Evolutionary conservation across 176 grass and related monocot genomes (phyloP).

Genomic region (Avena insularis): DNA sequence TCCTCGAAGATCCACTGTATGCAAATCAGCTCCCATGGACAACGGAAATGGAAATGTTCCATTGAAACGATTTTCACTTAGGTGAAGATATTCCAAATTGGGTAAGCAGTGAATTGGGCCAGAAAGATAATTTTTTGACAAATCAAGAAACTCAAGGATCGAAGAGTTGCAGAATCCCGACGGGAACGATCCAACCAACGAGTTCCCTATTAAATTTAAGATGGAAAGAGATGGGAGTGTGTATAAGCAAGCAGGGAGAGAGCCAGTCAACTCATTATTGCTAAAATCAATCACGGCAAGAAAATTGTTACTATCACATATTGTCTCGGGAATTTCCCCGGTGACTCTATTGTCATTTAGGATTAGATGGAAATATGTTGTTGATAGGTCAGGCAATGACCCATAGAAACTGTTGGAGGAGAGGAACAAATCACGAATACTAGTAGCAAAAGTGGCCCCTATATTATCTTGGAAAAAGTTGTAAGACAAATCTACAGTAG

Average conservation of each 20-base stretch:
- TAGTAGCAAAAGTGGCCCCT: too few species aligned
- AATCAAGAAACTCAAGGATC: slow-evolving; percentile 30
- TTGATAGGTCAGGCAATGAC: too few species aligned
- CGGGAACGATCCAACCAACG: slow-evolving; percentile 30
- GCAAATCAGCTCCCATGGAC: background rate
- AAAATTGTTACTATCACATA: background rate
- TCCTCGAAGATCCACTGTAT: slow-evolving; percentile 24
- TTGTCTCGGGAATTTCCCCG: slow-evolving; percentile 15
- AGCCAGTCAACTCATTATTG: background rate
- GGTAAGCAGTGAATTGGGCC: background rate
- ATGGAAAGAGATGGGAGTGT: background rate
- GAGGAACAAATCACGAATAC: too few species aligned
- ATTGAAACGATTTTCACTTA: slow-evolving; percentile 30
- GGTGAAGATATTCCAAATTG: slow-evolving; percentile 18
- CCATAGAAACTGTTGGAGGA: too few species aligned
- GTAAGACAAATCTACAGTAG: too few species aligned
- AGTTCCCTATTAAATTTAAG: slow-evolving; percentile 42
- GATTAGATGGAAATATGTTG: background rate
- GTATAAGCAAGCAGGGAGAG: slow-evolving; percentile 13
- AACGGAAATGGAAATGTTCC: slow-evolving; percentile 24
- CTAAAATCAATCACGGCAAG: slow-evolving; percentile 16
- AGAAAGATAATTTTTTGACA: slow-evolving; percentile 49
- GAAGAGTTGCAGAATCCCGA: background rate
- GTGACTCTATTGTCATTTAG: background rate
- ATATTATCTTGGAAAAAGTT: too few species aligned